phyloP scores from a whole-genome alignment of 2,329 filamentous ascomycete genomes.

The Colletotrichum magnum region DNA sequence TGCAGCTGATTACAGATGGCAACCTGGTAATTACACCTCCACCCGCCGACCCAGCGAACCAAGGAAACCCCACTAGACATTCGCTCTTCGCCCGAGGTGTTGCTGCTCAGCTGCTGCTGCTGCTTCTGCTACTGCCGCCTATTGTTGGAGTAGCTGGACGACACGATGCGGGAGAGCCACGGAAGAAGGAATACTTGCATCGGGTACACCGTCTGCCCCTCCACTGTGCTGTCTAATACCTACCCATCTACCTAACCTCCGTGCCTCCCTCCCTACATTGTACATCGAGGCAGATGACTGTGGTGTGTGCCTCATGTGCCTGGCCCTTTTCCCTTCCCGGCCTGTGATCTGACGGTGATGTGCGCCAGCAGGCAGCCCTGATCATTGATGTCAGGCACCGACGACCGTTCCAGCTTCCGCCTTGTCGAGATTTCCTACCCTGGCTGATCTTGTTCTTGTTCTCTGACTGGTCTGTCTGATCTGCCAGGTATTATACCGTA shows the following conservation, averaged over 20 bases:
- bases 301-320: slow-evolving; percentile 23
- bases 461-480: slow-evolving; percentile 6
- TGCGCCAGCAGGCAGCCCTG: slow-evolving; percentile 27
- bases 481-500: too few species aligned
- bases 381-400: slow-evolving; percentile 37
- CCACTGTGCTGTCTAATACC: slow-evolving; percentile 15
- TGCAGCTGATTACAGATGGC: slow-evolving; percentile 40
- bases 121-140: background rate
- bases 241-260: too few species aligned
- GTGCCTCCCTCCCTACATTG: too few species aligned
- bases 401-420: background rate
- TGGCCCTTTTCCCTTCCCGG: slow-evolving; percentile 36
- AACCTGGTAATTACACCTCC: slow-evolving; percentile 41
- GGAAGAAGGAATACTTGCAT: background rate
- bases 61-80: background rate
- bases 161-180: background rate
- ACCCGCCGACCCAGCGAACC: slow-evolving; percentile 18
- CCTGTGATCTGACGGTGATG: slow-evolving; percentile 16
- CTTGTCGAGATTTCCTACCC: background rate
- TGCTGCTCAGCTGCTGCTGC: background rate
- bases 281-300: background rate
- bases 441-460: slow-evolving; percentile 8
- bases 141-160: background rate
- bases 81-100: background rate
- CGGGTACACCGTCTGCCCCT: slow-evolving; percentile 34